Conservation (phyloP, 2,329 filamentous ascomycete species). For the Ophiostoma piceae region DNA sequence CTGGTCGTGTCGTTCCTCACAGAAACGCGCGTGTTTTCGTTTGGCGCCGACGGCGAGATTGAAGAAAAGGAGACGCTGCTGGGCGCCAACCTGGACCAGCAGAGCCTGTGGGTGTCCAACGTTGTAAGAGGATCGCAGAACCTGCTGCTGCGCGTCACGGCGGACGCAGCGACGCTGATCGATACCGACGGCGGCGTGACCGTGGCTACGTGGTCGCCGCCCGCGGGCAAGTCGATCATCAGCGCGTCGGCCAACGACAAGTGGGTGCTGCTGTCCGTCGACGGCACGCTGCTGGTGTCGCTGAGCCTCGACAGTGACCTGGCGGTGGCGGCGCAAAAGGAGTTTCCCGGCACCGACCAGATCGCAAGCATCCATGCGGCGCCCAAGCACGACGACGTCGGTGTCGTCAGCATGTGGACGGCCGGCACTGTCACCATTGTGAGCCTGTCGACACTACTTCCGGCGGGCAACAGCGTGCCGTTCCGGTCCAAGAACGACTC, state of each 20-base stretch:
- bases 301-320: conserved; percentile 59
- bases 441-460: conserved; percentile 59
- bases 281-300: conserved; percentile 66
- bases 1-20: conserved; percentile 75
- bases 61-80: conserved; percentile 78
- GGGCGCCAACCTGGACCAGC: conserved; percentile 62
- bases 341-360: conserved; percentile 61
- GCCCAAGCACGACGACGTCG: conserved; percentile 56
- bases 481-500: conserved; percentile 58
- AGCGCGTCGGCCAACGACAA: conserved; percentile 69
- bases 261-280: conserved; percentile 66
- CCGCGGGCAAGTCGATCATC: conserved; percentile 58
- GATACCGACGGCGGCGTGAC: conserved; percentile 53
- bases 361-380: conserved; percentile 80
- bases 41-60: conserved; percentile 67
- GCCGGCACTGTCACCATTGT: conserved; percentile 74
- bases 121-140: conserved; percentile 40
- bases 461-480: conserved; percentile 56
- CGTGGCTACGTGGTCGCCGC: conserved; percentile 54
- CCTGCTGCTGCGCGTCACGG: conserved; percentile 71
- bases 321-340: conserved; percentile 52
- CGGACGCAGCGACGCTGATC: conserved; percentile 55
- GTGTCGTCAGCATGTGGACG: conserved; percentile 82
- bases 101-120: conserved; percentile 67
- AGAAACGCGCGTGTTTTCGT: conserved; percentile 77